Evolutionary conservation across 108 stramenopile species (phyloP).

Genomic region (Stephanodiscus triporus): DNA sequence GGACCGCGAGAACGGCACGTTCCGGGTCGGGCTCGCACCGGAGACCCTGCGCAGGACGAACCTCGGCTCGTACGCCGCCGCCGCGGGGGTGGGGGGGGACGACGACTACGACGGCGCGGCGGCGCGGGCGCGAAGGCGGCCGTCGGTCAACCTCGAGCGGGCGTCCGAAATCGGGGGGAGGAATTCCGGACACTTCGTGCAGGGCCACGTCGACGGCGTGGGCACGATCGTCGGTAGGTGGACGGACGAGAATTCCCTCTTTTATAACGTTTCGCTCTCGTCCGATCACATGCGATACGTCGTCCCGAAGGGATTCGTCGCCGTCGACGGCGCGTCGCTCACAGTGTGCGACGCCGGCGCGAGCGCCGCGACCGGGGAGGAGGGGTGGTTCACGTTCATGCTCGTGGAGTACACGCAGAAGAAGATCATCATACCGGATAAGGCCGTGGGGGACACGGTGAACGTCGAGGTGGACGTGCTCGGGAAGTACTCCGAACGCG

Average conservation of each 20-base stretch:
- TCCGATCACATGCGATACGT: conserved; percentile 85
- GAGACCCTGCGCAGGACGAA: conserved; percentile 93
- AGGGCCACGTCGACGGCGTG: conserved; percentile 96
- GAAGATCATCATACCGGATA: conserved; percentile 86
- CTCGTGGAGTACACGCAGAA: conserved; percentile 98
- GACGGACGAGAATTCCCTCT: conserved; percentile 90
- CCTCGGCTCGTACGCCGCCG: conserved; percentile 46
- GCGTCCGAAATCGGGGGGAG: conserved; percentile 91
- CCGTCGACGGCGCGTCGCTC: conserved; percentile 95
- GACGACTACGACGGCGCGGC: not conserved
- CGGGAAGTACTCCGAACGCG: conserved; percentile 91
- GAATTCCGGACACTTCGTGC: conserved; percentile 97
- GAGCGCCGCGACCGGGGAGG: conserved; percentile 53
- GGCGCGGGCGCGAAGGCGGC: conserved; percentile 44
- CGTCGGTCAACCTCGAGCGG: conserved; percentile 92
- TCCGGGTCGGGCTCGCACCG: conserved; percentile 92
- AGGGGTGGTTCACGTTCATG: conserved; percentile 97
- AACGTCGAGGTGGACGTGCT: conserved; percentile 98
- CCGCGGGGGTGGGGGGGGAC: not conserved
- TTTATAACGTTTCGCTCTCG: conserved; percentile 77
- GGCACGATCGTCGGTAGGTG: conserved; percentile 83
- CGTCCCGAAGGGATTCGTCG: conserved; percentile 98
- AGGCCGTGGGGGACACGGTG: conserved; percentile 75
- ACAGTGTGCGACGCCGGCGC: conserved; percentile 88
- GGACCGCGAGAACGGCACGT: conserved; percentile 53